Evolutionary conservation across 768 basidiomycete species (phyloP), one percentile per base, ranked within the genome.

Genomic region (Trametes maxima): DNA sequence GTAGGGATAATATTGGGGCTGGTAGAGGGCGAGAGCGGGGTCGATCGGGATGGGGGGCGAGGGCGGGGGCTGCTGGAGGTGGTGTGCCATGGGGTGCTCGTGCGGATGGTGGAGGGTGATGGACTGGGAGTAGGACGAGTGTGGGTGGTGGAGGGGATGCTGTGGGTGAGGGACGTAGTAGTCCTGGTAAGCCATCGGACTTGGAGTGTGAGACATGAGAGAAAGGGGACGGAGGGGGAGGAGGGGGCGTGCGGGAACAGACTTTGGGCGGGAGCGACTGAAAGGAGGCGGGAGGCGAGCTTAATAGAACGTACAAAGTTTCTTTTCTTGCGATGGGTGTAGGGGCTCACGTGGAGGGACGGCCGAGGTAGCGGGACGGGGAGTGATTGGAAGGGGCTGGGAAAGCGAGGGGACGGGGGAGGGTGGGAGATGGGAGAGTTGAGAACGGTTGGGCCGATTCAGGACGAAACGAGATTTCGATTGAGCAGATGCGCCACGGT

Each of bases 31-130:
- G 36, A 92, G 79, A 4, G 88, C 76, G 21, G 89, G 89, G 74
- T 92, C 90, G 55, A 90, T 87, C 37, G 84, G 85, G 53, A 85
- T 78, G 44, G 86, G 78, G 0, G 86, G 82, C 24, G 87, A 85
- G 54, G 82, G 80, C 57, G 86, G 81, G 12, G 79, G 79, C 61
- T 82, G 82, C 61, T 80, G 78, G 54, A 81, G 78, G 63, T 77
- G 78, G 58, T 76, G 80, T 63, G 77, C 71, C 72, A 79, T 74
- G 60, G 73, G 67, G 61, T 74, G 73, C 66, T 80, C 76, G 72
- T 80, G 77, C 62, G 65, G 60, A 25, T 67, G 65, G 62, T 63
- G 62, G 53, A 79, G 76, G 54, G 72, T 72, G 69, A 72, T 62
- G 68, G 77, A 65, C 56, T 59, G 62, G 62, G 71, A 63, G 68